These are phyloP conservation scores for Monilinia laxa DNA, from an alignment of 2,329 filamentous ascomycete genomes.

Conservation along the genomic window DNA sequence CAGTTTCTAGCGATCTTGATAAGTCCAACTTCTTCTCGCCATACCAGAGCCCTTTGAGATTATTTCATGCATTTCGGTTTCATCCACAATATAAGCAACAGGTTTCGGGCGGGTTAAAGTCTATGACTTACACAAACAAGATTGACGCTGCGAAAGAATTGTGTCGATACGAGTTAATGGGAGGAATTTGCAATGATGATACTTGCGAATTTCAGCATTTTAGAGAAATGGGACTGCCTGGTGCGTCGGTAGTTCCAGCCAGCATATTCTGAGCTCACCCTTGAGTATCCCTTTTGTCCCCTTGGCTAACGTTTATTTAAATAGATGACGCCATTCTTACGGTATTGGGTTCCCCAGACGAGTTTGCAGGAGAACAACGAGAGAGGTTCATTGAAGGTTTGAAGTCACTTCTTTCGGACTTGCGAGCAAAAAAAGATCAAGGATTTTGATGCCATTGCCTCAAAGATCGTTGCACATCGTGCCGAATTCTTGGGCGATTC, in stretches of 20 bases:
- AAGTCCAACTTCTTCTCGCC: constrained; percentile 47
- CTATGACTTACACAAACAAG: constrained; percentile 88
- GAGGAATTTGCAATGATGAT: constrained; percentile 69
- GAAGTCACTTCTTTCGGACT: constrained; percentile 57
- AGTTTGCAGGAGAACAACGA: constrained; percentile 60
- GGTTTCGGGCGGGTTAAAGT: constrained; percentile 76
- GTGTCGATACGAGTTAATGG: constrained; percentile 73
- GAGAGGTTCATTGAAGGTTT: constrained; percentile 62
- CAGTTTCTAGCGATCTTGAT: constrained; percentile 15
- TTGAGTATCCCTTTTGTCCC: constrained; percentile 39
- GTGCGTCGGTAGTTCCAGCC: constrained; percentile 57
- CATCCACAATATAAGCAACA: constrained; percentile 72
- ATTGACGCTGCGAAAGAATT: constrained; percentile 74
- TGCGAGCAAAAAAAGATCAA: constrained; percentile 59
- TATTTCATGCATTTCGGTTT: constrained; percentile 87
- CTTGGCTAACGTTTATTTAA: constrained; percentile 42
- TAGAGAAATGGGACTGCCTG: constrained; percentile 65
- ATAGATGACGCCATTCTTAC: constrained; percentile 73
- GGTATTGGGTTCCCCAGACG: constrained; percentile 66
- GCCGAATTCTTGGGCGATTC: constrained; percentile 63
- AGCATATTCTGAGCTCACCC: constrained; percentile 31
- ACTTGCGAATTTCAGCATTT: constrained; percentile 82
- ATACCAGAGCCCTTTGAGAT: constrained; percentile 79
- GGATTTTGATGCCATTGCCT: constrained; percentile 66
- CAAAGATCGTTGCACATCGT: constrained; percentile 66